A percentile compares a stretch with the other conserved stretches of the same genome.
phyloP scores from a whole-genome alignment of 257 asterid genomes.

The Solanum piurae region DNA sequence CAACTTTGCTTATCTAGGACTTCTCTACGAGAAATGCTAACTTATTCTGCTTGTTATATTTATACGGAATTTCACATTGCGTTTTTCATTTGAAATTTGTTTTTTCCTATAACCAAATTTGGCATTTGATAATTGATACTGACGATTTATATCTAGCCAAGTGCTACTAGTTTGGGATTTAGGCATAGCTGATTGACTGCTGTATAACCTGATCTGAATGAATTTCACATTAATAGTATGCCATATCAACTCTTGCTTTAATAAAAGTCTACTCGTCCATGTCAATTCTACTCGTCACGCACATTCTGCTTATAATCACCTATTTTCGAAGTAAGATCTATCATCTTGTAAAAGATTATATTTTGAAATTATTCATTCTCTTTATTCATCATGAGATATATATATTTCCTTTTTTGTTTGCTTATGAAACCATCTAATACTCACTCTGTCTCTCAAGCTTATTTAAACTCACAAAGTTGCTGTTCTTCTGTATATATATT shows the following conservation, averaged over 20 bases:
- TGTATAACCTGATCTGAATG: background rate
- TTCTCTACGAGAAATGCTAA: background rate
- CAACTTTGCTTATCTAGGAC: background rate
- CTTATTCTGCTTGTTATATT: background rate
- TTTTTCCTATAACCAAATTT: background rate
- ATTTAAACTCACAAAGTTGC: background rate
- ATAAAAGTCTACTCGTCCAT: background rate
- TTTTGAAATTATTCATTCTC: background rate
- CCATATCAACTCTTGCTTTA: background rate
- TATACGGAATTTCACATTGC: background rate
- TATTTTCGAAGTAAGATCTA: background rate
- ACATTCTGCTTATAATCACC: background rate
- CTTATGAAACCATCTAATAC: background rate
- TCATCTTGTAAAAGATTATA: background rate
- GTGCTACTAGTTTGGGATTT: background rate
- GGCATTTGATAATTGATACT: background rate
- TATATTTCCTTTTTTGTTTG: background rate
- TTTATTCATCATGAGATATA: background rate
- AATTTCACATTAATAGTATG: background rate
- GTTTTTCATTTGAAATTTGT: background rate
- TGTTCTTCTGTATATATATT: background rate
- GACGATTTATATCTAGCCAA: background rate
- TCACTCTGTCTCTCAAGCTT: background rate
- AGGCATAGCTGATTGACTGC: background rate
- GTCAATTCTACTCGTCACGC: background rate